A percentile compares a stretch with the other conserved stretches of the same genome.
Conservation (phyloP, 129 eudicot species). For the Lonicera japonica region DNA sequence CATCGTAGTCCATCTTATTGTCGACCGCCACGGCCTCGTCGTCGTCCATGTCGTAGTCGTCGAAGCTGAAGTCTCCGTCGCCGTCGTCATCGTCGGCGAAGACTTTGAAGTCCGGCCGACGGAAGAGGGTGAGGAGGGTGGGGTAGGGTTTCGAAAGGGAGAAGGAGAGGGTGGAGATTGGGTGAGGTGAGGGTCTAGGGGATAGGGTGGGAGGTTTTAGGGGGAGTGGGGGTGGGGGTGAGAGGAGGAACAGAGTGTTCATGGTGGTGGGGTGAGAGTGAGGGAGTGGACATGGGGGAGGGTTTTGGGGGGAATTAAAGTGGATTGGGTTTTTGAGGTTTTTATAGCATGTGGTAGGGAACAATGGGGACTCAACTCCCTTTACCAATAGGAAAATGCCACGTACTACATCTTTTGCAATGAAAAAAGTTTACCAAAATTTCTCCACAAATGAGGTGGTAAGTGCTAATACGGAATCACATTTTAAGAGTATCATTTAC, state of each 20-base stretch:
- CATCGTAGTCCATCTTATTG: conserved; percentile 74
- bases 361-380: background rate
- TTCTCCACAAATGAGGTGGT: too few relatives aligned
- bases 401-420: too few relatives aligned
- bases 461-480: too few relatives aligned
- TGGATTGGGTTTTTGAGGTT: conserved; percentile 17
- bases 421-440: too few relatives aligned
- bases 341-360: background rate
- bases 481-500: too few relatives aligned
- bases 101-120: conserved; percentile 37
- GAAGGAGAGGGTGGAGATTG: conserved; percentile 6
- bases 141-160: background rate
- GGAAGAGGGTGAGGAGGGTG: conserved; percentile 12
- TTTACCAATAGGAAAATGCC: background rate
- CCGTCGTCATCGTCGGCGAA: conserved; percentile 70
- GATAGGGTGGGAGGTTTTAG: conserved; percentile 18
- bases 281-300: background rate
- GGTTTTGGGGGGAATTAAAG: background rate
- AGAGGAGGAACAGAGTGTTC: conserved; percentile 39
- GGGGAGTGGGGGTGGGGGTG: conserved; percentile 27
- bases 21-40: conserved; percentile 82
- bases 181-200: conserved; percentile 23
- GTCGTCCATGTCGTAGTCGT: conserved; percentile 72
- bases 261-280: conserved; percentile 14
- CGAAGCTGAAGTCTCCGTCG: conserved; percentile 23